A percentile compares a stretch with the other conserved stretches of the same genome.
Conservation (phyloP, 495 filamentous ascomycete species). For the Penicillium chermesinum region DNA sequence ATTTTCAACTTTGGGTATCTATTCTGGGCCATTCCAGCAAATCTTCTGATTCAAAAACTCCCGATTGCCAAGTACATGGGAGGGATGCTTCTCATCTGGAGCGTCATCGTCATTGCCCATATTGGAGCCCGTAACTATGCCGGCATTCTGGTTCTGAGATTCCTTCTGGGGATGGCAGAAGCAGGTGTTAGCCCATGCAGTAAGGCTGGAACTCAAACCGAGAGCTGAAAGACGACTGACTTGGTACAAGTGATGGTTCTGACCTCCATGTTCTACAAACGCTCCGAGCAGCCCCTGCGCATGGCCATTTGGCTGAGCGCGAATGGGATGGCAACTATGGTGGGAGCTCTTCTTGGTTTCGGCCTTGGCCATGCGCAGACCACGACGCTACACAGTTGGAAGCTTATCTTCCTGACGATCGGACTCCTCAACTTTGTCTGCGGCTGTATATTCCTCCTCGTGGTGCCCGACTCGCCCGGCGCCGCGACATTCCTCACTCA, state of each 20-base stretch:
- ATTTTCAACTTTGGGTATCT: slow-evolving; percentile 51
- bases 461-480: slow-evolving; percentile 41
- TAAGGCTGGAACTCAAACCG: slow-evolving; percentile 16
- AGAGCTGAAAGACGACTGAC: background rate
- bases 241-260: slow-evolving; percentile 40
- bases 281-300: slow-evolving; percentile 57
- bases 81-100: slow-evolving; percentile 57
- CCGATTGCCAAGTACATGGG: slow-evolving; percentile 56
- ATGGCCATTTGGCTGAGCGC: slow-evolving; percentile 62
- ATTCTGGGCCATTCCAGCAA: slow-evolving; percentile 48
- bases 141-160: slow-evolving; percentile 53
- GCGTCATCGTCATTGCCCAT: slow-evolving; percentile 47
- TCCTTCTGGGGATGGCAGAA: slow-evolving; percentile 61
- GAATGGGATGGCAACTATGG: slow-evolving; percentile 53
- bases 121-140: slow-evolving; percentile 53
- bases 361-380: slow-evolving; percentile 46
- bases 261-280: slow-evolving; percentile 65
- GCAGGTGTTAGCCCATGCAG: slow-evolving; percentile 51
- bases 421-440: slow-evolving; percentile 45
- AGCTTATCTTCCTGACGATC: slow-evolving; percentile 52
- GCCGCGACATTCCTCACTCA: slow-evolving; percentile 39
- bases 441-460: slow-evolving; percentile 34
- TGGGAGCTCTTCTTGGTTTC: slow-evolving; percentile 51
- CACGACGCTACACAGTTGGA: slow-evolving; percentile 44
- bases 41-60: slow-evolving; percentile 48